Conservation (phyloP, 1,139 yeast species). For the Citeromyces siamensis region DNA sequence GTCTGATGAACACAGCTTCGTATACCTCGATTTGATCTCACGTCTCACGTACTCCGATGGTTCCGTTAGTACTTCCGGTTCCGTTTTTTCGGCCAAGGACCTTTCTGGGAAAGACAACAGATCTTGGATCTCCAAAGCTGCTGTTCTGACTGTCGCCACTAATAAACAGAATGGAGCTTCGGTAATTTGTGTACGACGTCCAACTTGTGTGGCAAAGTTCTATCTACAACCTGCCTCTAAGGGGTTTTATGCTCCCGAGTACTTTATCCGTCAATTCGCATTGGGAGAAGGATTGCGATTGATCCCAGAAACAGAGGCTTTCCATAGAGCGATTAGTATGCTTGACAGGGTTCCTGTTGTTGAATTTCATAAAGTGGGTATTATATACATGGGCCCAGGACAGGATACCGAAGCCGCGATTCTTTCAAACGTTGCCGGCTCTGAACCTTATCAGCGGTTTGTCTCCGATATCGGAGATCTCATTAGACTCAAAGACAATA, state of each 20-base stretch:
- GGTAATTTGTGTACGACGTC: slow-evolving; percentile 41
- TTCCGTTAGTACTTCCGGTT: slow-evolving; percentile 31
- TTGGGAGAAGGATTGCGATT: slow-evolving; percentile 24
- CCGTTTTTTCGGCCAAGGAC: slow-evolving; percentile 10
- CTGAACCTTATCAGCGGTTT: slow-evolving; percentile 47
- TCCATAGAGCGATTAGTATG: slow-evolving; percentile 45
- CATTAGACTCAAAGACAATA: slow-evolving; percentile 41
- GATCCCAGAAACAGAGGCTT: slow-evolving; percentile 33
- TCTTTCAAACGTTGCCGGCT: slow-evolving; percentile 53
- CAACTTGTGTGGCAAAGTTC: slow-evolving; percentile 51
- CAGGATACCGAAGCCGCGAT: slow-evolving; percentile 57
- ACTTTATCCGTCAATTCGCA: slow-evolving; percentile 25
- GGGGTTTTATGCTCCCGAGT: slow-evolving; percentile 26
- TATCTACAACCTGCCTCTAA: slow-evolving; percentile 7
- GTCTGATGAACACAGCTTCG: slow-evolving; percentile 36
- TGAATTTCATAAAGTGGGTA: slow-evolving; percentile 69
- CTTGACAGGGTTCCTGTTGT: slow-evolving; percentile 73
- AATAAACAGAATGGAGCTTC: slow-evolving; percentile 40
- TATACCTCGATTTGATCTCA: slow-evolving; percentile 54
- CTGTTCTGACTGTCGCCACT: slow-evolving; percentile 47
- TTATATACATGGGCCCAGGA: slow-evolving; percentile 58
- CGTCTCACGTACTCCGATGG: slow-evolving; percentile 58
- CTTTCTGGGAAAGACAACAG: slow-evolving; percentile 6
- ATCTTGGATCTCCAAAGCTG: slow-evolving; percentile 54
- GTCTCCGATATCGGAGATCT: slow-evolving; percentile 45